Base-by-base conservation (phyloP, 2,329 filamentous ascomycete genomes). In the Colletotrichum sp. region DNA sequence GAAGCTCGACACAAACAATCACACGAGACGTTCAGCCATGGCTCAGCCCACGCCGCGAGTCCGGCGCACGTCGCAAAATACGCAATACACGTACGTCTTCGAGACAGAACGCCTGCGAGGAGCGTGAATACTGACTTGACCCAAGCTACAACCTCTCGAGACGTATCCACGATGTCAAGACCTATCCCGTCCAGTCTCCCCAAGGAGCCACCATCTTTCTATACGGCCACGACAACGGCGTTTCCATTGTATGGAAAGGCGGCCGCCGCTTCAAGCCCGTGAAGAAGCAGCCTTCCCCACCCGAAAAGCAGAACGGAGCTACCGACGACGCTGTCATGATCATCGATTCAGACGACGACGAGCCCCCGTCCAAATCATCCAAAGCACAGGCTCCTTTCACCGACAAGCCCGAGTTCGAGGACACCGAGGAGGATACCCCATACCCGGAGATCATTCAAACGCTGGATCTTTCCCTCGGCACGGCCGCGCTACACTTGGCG, bases 151-250 rank as follows among this genome's bases (percentile, higher is more conserved):
- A 92, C 73, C 83, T 93, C 36, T 85, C 88, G 57, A 87, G 89
- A 75, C 90, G 92, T 75, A 86, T 92, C 64, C 87, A 93, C 82
- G 87, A 91, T 79, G 87, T 92, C 66, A 90, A 92, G 78, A 88
- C 88, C 6, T 93, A 93, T 79, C 92, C 92, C 1, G 85, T 92
- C 21, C 87, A 88, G 74, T 92, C 92, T 2, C 88, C 91, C 3
- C 92, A 94, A 80, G 92, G 92, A 43, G 92, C 92, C 8, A 91
- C 89, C 4, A 89, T 93, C 80, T 81, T 93, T 30, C 83, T 94
- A 60, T 93, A 93, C 79, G 92, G 90, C 61, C 92, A 93, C 79
- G 91, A 93, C 75, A 91, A 90, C 81, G 92, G 92, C 60, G 83
- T 93, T 57, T 91, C 89, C 4, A 80, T 93, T 48, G 83, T 91